These are phyloP conservation scores for Pichia ethanolica DNA, from an alignment of 805 yeast species.

Conservation along the genomic window DNA sequence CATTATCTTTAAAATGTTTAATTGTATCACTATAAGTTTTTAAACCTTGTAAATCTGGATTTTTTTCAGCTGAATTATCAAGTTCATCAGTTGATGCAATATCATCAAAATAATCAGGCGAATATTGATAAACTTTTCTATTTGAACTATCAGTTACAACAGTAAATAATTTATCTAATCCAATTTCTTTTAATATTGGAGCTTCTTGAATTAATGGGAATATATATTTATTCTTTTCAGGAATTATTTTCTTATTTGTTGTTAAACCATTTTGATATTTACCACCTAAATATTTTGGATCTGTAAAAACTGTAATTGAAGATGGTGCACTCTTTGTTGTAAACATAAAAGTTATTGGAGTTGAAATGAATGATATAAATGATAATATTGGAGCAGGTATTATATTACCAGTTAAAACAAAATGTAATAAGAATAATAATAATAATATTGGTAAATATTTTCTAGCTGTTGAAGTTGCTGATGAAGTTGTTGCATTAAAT, in stretches of 20 bases:
- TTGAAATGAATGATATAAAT: background rate
- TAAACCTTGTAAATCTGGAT: constrained; percentile 17
- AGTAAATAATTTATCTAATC: constrained; percentile 43
- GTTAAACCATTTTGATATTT: constrained; percentile 2
- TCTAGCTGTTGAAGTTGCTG: background rate
- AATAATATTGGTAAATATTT: constrained; percentile 3
- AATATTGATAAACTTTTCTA: constrained; percentile 32
- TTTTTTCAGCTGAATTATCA: constrained; percentile 29
- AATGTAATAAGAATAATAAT: constrained; percentile 1
- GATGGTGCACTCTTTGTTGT: background rate
- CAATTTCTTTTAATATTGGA: constrained; percentile 49
- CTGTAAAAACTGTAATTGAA: constrained; percentile 12
- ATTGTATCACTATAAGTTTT: constrained; percentile 42
- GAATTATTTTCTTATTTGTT: constrained; percentile 30
- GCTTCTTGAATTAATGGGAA: constrained; percentile 76
- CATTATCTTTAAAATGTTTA: constrained; percentile 54
- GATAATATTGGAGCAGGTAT: background rate
- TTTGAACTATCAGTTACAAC: constrained; percentile 35
- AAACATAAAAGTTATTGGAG: background rate
- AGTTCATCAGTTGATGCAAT: constrained; percentile 4
- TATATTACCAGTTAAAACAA: background rate
- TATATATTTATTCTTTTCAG: constrained; percentile 45
- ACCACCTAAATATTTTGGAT: constrained; percentile 12
- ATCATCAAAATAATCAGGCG: constrained; percentile 35
- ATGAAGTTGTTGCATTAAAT: background rate